phyloP scores from a whole-genome alignment of 2,329 filamentous ascomycete genomes.

The Alternaria arborescens region DNA sequence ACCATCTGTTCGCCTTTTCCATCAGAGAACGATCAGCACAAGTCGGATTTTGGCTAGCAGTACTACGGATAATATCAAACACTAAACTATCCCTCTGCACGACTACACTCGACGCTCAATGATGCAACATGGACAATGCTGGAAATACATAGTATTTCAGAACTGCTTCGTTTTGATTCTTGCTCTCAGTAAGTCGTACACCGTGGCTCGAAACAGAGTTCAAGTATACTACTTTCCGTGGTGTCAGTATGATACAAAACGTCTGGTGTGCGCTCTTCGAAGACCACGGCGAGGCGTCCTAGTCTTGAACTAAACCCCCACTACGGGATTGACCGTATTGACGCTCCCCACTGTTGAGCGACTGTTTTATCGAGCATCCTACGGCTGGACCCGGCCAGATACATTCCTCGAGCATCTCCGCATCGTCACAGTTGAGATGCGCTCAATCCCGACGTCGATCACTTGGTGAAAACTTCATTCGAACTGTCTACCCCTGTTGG shows the following conservation, averaged over 20 bases:
- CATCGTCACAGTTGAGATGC: background rate
- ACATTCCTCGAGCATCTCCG: background rate
- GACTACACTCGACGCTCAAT: background rate
- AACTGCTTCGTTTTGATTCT: background rate
- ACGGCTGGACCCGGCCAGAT: background rate
- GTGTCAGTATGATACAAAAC: background rate
- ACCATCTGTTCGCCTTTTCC: background rate
- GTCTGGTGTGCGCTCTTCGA: background rate
- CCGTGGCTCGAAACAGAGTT: background rate
- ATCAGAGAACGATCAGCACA: background rate
- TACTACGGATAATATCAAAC: background rate
- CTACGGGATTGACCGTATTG: constrained; percentile 15
- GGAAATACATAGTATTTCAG: background rate
- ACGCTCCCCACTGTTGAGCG: constrained; percentile 1
- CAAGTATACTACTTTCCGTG: background rate
- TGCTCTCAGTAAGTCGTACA: background rate
- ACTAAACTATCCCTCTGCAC: background rate
- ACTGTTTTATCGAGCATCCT: background rate
- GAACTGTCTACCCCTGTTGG: constrained; percentile 5
- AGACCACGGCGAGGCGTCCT: constrained; percentile 3
- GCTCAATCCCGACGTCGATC: constrained; percentile 6
- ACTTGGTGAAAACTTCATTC: background rate
- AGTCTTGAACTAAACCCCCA: constrained; percentile 1
- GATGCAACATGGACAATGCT: background rate
- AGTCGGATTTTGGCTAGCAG: background rate